Percentiles rank a stretch among this genome's conserved stretches.
Evolutionary conservation across 2,329 filamentous ascomycete genomes (phyloP).

Genomic region (Fusarium sp.): DNA sequence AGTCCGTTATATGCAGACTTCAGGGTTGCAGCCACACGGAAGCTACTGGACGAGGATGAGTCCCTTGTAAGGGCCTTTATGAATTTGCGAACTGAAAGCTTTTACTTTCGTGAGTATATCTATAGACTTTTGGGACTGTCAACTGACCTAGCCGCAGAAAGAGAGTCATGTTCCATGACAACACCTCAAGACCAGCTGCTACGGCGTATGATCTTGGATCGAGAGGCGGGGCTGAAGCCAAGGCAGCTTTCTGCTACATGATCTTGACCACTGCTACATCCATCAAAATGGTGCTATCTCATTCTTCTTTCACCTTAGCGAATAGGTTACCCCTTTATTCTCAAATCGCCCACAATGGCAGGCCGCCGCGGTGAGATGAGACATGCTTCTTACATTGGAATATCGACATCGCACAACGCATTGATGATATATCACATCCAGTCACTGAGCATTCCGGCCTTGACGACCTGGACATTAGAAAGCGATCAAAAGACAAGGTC

Average conservation of each 20-base stretch:
- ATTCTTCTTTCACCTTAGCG: not conserved
- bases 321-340: not conserved
- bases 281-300: conserved; percentile 14
- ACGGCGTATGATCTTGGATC: conserved; percentile 44
- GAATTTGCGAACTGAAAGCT: conserved; percentile 45
- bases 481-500: not conserved
- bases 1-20: conserved; percentile 46
- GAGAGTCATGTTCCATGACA: conserved; percentile 44
- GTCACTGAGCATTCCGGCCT: not conserved
- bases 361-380: not conserved
- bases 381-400: not conserved
- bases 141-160: conserved; percentile 35
- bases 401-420: not conserved
- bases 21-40: conserved; percentile 37
- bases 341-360: not conserved
- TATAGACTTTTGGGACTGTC: not conserved
- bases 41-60: conserved; percentile 40
- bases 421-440: not conserved
- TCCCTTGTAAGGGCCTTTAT: conserved; percentile 41
- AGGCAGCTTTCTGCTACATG: conserved; percentile 20
- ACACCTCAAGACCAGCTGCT: conserved; percentile 43
- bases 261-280: not conserved
- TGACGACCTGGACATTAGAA: not conserved
- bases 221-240: conserved; percentile 41
- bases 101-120: conserved; percentile 43